A percentile compares a stretch with the other conserved stretches of the same genome.
Conservation (phyloP, 257 asterid species). For the Osmanthus fragrans region DNA sequence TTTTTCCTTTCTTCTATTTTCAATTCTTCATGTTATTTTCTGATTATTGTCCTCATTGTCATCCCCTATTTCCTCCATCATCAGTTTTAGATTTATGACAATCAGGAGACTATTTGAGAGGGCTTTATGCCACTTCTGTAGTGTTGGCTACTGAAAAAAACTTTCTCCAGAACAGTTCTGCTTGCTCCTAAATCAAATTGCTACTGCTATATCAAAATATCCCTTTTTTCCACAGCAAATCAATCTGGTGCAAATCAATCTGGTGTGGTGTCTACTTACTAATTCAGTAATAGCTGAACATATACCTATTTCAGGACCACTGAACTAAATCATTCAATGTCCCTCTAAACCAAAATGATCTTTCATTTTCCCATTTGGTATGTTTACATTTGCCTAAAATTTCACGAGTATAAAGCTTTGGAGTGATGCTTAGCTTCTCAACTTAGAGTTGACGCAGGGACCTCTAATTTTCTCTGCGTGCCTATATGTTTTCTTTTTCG, state of each 20-base stretch:
- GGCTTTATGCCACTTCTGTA: not conserved
- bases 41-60: not conserved
- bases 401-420: not conserved
- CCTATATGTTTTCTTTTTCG: not conserved
- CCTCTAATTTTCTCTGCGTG: not conserved
- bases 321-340: not conserved
- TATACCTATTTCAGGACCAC: not conserved
- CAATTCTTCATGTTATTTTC: not conserved
- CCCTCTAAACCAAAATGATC: not conserved
- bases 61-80: not conserved
- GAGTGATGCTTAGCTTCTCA: not conserved
- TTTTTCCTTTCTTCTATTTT: not conserved
- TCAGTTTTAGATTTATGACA: not conserved
- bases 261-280: not conserved
- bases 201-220: not conserved
- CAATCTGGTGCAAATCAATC: not conserved
- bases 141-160: not conserved
- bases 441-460: not conserved
- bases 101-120: not conserved
- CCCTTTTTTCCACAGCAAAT: not conserved
- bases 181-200: not conserved
- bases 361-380: not conserved
- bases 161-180: not conserved
- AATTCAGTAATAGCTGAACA: not conserved
- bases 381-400: not conserved